Percentiles rank a stretch among this genome's conserved stretches.
Evolutionary conservation across 495 filamentous ascomycete genomes (phyloP).

Genomic region (Hypoxylon lenormandii): DNA sequence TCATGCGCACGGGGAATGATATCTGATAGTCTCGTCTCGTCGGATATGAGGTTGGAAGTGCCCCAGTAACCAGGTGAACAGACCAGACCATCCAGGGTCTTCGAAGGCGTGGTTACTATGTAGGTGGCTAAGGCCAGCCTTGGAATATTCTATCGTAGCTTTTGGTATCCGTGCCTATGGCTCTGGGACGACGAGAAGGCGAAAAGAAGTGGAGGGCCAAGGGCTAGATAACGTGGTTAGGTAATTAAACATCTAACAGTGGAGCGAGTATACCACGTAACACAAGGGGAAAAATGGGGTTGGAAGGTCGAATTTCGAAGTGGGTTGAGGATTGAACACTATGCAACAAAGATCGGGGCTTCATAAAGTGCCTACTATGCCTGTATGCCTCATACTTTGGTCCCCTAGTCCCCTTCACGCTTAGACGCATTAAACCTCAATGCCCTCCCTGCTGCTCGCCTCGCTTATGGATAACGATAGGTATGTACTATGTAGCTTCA

Average conservation of each 20-base stretch:
- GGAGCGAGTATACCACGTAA: conserved; percentile 13
- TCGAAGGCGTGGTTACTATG: conserved; percentile 16
- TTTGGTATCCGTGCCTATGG: conserved; percentile 45
- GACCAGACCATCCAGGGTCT: conserved; percentile 13
- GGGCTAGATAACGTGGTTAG: conserved; percentile 33
- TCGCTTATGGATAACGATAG: conserved; percentile 45
- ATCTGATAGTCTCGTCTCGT: conserved; percentile 31
- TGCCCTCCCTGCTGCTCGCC: too few species aligned
- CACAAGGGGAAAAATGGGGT: conserved; percentile 16
- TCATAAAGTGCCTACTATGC: conserved; percentile 22
- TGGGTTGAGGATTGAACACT: conserved; percentile 17
- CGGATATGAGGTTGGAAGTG: conserved; percentile 20
- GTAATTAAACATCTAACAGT: conserved; percentile 30
- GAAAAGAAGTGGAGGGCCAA: conserved; percentile 10
- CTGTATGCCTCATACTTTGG: too few species aligned
- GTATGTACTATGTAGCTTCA: too few species aligned
- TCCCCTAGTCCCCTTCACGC: too few species aligned
- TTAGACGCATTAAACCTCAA: too few species aligned
- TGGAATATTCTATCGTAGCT: conserved; percentile 45
- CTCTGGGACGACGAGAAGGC: conserved; percentile 33
- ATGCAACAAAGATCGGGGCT: conserved; percentile 31
- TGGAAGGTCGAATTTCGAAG: conserved; percentile 8
- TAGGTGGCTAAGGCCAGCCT: conserved; percentile 11
- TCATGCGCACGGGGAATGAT: conserved; percentile 34
- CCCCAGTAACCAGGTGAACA: conserved; percentile 28